Evolutionary conservation across 805 yeast genomes (phyloP).

Genomic region (Candida maris): DNA sequence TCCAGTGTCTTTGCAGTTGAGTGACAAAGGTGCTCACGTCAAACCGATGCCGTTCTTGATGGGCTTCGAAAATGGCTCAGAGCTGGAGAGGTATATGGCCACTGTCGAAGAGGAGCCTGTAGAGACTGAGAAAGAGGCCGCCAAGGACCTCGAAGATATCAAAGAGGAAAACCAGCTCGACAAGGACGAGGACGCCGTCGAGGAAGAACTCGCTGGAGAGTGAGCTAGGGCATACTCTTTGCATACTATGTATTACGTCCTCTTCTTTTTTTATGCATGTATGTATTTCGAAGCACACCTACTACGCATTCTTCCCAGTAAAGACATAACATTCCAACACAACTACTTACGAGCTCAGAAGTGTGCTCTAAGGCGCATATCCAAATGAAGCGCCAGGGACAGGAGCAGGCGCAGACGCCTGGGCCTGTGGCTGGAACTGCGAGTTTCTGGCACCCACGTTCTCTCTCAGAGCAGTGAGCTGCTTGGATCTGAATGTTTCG

Average conservation of each 20-base stretch:
- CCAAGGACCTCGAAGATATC: conserved; percentile 5
- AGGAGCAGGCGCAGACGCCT: conserved; percentile 4
- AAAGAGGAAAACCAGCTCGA: conserved; percentile 1
- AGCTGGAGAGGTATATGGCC: conserved; percentile 11
- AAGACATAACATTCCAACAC: too few relatives aligned
- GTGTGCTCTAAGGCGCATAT: neutral
- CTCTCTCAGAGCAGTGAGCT: conserved; percentile 89
- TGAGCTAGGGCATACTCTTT: too few relatives aligned
- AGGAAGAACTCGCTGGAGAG: conserved; percentile 1
- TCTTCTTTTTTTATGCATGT: too few relatives aligned
- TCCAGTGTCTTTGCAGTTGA: neutral
- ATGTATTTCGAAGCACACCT: too few relatives aligned
- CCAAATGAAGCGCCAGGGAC: conserved; percentile 1
- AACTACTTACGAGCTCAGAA: too few relatives aligned
- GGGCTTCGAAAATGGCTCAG: conserved; percentile 13
- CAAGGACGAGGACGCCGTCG: neutral
- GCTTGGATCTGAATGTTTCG: conserved; percentile 90
- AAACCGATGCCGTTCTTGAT: conserved; percentile 10
- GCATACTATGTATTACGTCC: too few relatives aligned
- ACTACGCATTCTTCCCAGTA: too few relatives aligned
- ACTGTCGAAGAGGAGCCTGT: conserved; percentile 10
- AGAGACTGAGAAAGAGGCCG: conserved; percentile 11
- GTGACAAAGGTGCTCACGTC: neutral
- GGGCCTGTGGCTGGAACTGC: conserved; percentile 23
- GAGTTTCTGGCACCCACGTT: conserved; percentile 54